Base-by-base conservation (phyloP, 805 yeast species). In the Candida oleophila region DNA sequence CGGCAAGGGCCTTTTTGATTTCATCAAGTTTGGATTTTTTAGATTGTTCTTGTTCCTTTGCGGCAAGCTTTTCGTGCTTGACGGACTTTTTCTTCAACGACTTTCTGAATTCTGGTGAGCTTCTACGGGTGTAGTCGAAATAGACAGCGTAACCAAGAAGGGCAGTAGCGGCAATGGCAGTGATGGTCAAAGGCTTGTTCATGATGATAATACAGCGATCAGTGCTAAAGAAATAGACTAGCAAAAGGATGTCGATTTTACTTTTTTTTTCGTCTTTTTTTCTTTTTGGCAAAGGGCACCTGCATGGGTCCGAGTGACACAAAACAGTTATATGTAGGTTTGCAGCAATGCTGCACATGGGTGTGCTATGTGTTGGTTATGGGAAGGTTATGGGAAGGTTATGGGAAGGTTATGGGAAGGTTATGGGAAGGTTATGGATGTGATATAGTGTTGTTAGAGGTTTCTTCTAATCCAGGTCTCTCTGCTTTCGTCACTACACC, bases 81-180 rank as follows among this genome's bases (percentile, higher is more conserved):
- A 77, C 78, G 48, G 83, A 78, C 61, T 78, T 77, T 65, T 80
- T 82, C 61, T 80, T 81, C 60, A 94, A 77, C 40, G 78, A 64
- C 60, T 79, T 83, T 76, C 99, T 87, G 78, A 94, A 95, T 48
- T 81, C 87, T 18, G 87, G 67, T 48, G 86, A 82, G 68, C 77
- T 76, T 72, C 98, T 87, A 72, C 99, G 89, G 69, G 79, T 78
- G 76, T 90, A 87, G 72, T 94, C 99, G 62, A 95, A 95, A 74
- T 89, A 94, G 34, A 82, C 73, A 47, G 92, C 88, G 70, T 94
- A 92, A 15, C 87, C 89, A 42, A 82, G 65, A 15, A 77, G 62
- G 33, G 85, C 82, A 22, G 83, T 69, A 22, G 84, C 79, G 16
- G 77, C 71, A 41, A 76, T 62, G 28, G 74, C 68, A 25, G 72